A percentile compares a stretch with the other conserved stretches of the same genome.
These are phyloP conservation scores for Ophiostoma tasmaniense DNA, from an alignment of 2,329 filamentous ascomycete genomes.

Conservation along the genomic window DNA sequence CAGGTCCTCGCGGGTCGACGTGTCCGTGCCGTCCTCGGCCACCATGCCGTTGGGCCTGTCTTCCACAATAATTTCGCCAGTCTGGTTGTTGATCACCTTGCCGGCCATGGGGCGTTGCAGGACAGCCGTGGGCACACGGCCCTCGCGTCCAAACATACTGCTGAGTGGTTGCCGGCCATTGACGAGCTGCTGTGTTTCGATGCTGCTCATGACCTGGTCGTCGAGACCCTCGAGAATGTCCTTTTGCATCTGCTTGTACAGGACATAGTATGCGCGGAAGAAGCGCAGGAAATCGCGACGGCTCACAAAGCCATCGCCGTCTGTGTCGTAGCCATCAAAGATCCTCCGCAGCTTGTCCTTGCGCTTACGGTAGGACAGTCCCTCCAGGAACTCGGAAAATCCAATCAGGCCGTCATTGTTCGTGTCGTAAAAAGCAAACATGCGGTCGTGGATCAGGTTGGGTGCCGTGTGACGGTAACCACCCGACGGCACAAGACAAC, in stretches of 20 bases:
- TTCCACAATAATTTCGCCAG: conserved; percentile 56
- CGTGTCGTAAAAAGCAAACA: conserved; percentile 93
- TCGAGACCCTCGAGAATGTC: conserved; percentile 73
- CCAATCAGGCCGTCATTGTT: conserved; percentile 83
- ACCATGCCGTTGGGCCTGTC: conserved; percentile 51
- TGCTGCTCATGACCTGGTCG: conserved; percentile 67
- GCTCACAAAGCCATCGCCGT: conserved; percentile 76
- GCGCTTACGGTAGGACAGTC: conserved; percentile 58
- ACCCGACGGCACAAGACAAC: conserved; percentile 78
- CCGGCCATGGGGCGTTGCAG: conserved; percentile 54
- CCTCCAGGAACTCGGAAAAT: conserved; percentile 84
- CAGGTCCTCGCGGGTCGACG: conserved; percentile 20
- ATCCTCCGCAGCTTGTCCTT: conserved; percentile 24
- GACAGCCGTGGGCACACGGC: conserved; percentile 56
- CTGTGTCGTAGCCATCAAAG: conserved; percentile 80
- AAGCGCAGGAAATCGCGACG: conserved; percentile 83
- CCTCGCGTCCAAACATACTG: conserved; percentile 64
- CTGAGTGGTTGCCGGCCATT: conserved; percentile 68
- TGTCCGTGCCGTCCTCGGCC: conserved; percentile 50
- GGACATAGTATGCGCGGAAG: conserved; percentile 83
- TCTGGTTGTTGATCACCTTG: conserved; percentile 48
- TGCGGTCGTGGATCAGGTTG: conserved; percentile 88
- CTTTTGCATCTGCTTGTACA: conserved; percentile 81
- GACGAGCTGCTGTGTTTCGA: conserved; percentile 67
- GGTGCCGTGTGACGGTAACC: conserved; percentile 69